Conservation (phyloP, 352 stramenopile species). For the Pythium folliculosum region DNA sequence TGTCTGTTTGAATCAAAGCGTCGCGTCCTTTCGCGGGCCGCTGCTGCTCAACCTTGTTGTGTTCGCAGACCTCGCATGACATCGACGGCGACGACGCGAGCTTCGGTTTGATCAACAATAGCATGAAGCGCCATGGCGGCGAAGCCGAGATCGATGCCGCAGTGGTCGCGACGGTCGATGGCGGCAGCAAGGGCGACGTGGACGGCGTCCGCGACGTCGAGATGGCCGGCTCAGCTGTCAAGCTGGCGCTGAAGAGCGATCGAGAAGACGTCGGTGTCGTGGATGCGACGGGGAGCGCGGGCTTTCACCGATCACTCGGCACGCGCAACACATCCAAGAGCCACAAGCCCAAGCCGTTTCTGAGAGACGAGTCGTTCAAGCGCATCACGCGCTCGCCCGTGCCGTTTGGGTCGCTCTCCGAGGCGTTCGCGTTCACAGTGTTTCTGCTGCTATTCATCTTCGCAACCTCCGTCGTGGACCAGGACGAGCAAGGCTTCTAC, state of each 20-base stretch:
- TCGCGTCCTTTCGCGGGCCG: conserved; percentile 23
- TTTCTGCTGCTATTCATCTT: conserved; percentile 66
- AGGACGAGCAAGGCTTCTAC: conserved; percentile 58
- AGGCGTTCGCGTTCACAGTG: conserved; percentile 48
- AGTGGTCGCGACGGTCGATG: conserved; percentile 22
- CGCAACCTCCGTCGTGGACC: conserved; percentile 48
- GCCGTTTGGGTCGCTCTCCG: conserved; percentile 55
- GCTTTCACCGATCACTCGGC: conserved; percentile 26
- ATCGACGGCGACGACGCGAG: not conserved
- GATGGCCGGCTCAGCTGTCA: conserved; percentile 21
- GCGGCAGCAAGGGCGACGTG: conserved; percentile 21
- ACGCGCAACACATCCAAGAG: conserved; percentile 19
- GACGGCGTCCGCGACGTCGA: conserved; percentile 34
- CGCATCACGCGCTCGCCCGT: conserved; percentile 37
- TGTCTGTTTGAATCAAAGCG: conserved; percentile 5
- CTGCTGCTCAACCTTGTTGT: not conserved
- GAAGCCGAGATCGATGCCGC: conserved; percentile 22
- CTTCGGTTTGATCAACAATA: not conserved
- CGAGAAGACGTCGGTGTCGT: conserved; percentile 9
- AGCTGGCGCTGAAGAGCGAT: conserved; percentile 8
- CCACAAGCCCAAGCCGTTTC: conserved; percentile 19
- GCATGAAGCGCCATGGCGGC: conserved; percentile 42
- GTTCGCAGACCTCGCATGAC: not conserved
- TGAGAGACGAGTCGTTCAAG: conserved; percentile 44
- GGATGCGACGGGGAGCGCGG: conserved; percentile 2